These are phyloP conservation scores for Blastocystis sp. DNA, from an alignment of 352 stramenopile species.

Conservation along the genomic window DNA sequence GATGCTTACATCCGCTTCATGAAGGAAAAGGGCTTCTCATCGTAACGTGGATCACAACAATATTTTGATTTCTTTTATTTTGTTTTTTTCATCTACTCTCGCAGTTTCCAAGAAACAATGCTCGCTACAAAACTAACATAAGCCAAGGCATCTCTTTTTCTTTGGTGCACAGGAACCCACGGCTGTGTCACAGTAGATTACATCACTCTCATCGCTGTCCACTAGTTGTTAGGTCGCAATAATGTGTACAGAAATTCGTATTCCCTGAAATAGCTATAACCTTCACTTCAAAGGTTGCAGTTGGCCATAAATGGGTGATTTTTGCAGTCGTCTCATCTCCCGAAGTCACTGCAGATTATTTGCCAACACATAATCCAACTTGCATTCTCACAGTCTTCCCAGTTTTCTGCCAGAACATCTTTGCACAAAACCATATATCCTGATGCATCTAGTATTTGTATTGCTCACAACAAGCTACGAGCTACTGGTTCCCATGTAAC, in stretches of 20 bases:
- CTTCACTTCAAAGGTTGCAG: conserved; percentile 5
- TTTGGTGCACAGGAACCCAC: conserved; percentile 34
- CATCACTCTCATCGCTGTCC: conserved; percentile 39
- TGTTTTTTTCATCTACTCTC: neutral
- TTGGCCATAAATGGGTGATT: conserved; percentile 2
- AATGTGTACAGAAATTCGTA: neutral
- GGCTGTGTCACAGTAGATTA: conserved; percentile 1
- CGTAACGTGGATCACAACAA: neutral
- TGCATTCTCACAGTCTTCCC: neutral
- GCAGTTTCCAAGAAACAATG: neutral
- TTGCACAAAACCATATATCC: conserved; percentile 52
- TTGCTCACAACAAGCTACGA: neutral
- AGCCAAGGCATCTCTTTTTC: conserved; percentile 15
- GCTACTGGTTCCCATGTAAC: conserved; percentile 4
- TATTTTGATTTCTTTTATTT: neutral
- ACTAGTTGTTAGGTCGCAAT: neutral
- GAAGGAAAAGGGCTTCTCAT: conserved; percentile 28
- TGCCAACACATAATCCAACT: neutral
- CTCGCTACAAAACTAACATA: neutral
- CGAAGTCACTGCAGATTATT: neutral
- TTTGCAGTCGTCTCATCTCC: neutral
- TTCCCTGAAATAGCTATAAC: neutral
- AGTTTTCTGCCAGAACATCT: conserved; percentile 15
- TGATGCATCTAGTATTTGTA: neutral
- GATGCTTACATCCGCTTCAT: conserved; percentile 44